A percentile compares a stretch with the other conserved stretches of the same genome.
These are phyloP conservation scores for Maudiozyma turicensis DNA, from an alignment of 805 yeast genomes.

Conservation along the genomic window DNA sequence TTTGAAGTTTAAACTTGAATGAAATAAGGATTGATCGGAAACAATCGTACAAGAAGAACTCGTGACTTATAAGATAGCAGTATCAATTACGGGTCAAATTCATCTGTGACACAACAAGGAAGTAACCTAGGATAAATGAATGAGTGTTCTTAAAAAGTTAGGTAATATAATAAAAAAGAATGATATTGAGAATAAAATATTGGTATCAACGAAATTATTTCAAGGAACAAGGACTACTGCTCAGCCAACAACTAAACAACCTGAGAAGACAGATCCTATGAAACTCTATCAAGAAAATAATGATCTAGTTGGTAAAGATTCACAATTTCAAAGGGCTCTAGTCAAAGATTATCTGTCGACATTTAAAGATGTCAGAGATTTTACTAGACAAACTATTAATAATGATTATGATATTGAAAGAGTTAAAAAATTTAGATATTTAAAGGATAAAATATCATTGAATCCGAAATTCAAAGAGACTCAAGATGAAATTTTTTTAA, in stretches of 20 bases:
- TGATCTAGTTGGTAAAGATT: constrained; percentile 23
- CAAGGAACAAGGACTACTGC: background rate
- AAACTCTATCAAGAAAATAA: constrained; percentile 6
- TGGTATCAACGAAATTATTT: background rate
- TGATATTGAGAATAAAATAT: background rate
- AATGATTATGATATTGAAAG: constrained; percentile 14
- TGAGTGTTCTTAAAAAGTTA: background rate
- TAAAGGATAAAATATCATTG: background rate
- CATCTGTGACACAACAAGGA: too few relatives aligned
- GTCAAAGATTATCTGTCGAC: constrained; percentile 26
- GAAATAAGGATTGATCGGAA: too few relatives aligned
- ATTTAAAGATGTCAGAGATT: constrained; percentile 13
- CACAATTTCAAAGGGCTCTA: constrained; percentile 20
- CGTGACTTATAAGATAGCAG: too few relatives aligned
- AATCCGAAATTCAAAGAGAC: background rate
- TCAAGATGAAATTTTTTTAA: constrained; percentile 10
- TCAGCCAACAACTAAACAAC: background rate
- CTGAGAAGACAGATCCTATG: background rate
- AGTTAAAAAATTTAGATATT: constrained; percentile 3
- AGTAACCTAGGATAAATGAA: background rate
- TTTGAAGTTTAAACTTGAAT: too few relatives aligned
- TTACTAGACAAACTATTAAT: constrained; percentile 19
- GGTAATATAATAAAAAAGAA: background rate
- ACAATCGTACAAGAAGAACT: too few relatives aligned
- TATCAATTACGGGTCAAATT: too few relatives aligned